Base-by-base conservation (phyloP, 2,329 filamentous ascomycete genomes). In the Penicillium sclerotigenum region DNA sequence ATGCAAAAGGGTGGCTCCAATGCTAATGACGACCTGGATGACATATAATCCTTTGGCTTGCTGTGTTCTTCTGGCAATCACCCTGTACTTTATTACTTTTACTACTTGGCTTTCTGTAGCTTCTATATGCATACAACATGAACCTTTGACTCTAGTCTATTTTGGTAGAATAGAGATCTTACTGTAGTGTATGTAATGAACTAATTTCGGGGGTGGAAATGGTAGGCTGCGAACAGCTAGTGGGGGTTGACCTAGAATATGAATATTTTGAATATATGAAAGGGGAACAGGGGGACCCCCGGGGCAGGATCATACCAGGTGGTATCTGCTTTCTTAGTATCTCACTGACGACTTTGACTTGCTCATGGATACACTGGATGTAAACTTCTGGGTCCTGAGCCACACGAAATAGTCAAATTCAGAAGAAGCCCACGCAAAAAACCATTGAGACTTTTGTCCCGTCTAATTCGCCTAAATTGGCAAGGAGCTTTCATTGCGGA, bases 1-100 rank as follows among this genome's bases (percentile, higher is more conserved):
- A 63, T 74, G 56, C 68, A 67, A 52, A 70, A 69, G 61, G 49
- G 54, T 40, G 45, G 52, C 62, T 53, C 60, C 11, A 59, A 60
- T 49, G 59, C 58, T 7, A 63, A 65, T 37, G 70, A 69, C 43
- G 70, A 70, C 43, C 53, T 67, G 59, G 72, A 75, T 61, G 72
- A 74, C 61, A 57, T 75, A 61, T 75, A 65, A 70, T 60, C 50
- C 58, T 55, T 38, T 43, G 52, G 28, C 40, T 52, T 52, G 40
- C 36, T 57, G 20, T 43, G 20, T 52, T 54, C 38, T 46, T 47
- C 40, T 28, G 29, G 42, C 33, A 34, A 53, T 49, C 47, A 54
- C 43, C 48, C 53, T 62, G 62, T 62, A 55, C 42, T 58, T 43
- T 56, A 55, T 52, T 54, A n/a, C n/a, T 42, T 58, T 42, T 57